Conservation (phyloP, 176 grass and related monocot genomes). For the Zizania latifolia region DNA sequence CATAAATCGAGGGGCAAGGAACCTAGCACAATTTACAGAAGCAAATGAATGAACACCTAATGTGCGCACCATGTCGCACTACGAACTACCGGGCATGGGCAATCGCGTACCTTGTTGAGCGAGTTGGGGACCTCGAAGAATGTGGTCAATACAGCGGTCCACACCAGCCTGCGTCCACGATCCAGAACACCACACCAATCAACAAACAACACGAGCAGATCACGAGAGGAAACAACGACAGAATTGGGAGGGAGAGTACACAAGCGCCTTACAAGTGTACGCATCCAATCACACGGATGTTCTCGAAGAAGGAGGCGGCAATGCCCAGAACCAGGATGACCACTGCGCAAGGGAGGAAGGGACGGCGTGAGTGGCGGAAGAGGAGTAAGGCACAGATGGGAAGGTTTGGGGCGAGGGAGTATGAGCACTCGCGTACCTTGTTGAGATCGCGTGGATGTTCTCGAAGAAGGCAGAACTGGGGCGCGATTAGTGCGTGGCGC, state of each 20-base stretch:
- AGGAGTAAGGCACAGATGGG: too few relatives aligned
- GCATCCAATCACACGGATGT: constrained; percentile 81
- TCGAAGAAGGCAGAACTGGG: too few relatives aligned
- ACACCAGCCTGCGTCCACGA: constrained; percentile 57
- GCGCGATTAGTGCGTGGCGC: too few relatives aligned
- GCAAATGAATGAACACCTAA: constrained; percentile 28
- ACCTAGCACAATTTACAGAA: constrained; percentile 44
- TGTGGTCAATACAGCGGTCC: constrained; percentile 40
- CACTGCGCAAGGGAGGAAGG: constrained; percentile 36
- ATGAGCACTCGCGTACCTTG: too few relatives aligned
- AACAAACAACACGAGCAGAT: constrained; percentile 29
- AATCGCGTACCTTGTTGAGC: constrained; percentile 59
- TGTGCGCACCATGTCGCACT: not conserved
- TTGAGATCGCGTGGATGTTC: too few relatives aligned
- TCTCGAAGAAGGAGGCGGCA: constrained; percentile 73
- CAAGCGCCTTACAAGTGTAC: constrained; percentile 56
- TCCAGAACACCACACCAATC: constrained; percentile 26
- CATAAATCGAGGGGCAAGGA: constrained; percentile 71
- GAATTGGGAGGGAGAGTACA: not conserved
- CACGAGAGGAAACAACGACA: not conserved
- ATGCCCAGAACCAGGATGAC: constrained; percentile 32
- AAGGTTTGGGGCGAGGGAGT: not conserved
- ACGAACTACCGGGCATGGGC: not conserved
- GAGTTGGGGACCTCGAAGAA: constrained; percentile 93
- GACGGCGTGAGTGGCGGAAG: not conserved